Evolutionary conservation across 106 monocot genomes (phyloP).

Genomic region (Dendrobium huoshanense): DNA sequence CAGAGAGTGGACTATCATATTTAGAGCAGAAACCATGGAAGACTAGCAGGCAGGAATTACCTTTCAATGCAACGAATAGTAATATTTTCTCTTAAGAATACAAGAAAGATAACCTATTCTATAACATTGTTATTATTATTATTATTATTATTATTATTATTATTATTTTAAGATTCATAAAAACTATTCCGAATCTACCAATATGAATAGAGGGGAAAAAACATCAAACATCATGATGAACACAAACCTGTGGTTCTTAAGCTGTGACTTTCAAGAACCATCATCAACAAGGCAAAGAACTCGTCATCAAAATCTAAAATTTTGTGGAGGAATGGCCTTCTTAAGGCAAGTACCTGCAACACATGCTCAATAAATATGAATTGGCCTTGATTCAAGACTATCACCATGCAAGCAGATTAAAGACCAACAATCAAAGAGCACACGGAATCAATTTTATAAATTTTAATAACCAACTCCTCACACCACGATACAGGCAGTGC

Average conservation of each 20-base stretch:
- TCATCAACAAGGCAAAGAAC: constrained; percentile 88
- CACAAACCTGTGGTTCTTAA: constrained; percentile 69
- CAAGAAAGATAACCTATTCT: too few relatives aligned
- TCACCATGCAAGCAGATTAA: not conserved
- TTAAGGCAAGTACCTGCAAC: constrained; percentile 70
- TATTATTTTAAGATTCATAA: not conserved
- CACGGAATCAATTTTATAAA: not conserved
- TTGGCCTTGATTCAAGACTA: not conserved
- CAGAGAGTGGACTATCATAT: too few relatives aligned
- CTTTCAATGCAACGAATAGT: too few relatives aligned
- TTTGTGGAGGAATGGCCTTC: constrained; percentile 87
- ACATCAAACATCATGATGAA: not conserved
- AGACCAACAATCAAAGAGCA: not conserved
- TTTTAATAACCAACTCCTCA: not conserved
- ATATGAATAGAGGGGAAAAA: not conserved
- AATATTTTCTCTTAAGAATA: too few relatives aligned
- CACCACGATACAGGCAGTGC: not conserved
- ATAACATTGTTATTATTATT: too few relatives aligned
- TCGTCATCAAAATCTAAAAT: constrained; percentile 90
- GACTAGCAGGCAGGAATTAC: too few relatives aligned
- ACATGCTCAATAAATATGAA: not conserved
- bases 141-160: too few relatives aligned
- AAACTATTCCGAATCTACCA: not conserved
- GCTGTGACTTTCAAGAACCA: constrained; percentile 91
- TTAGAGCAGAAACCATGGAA: too few relatives aligned